Conservation (phyloP, 768 basidiomycete genomes). For the Inosperma sp. region DNA sequence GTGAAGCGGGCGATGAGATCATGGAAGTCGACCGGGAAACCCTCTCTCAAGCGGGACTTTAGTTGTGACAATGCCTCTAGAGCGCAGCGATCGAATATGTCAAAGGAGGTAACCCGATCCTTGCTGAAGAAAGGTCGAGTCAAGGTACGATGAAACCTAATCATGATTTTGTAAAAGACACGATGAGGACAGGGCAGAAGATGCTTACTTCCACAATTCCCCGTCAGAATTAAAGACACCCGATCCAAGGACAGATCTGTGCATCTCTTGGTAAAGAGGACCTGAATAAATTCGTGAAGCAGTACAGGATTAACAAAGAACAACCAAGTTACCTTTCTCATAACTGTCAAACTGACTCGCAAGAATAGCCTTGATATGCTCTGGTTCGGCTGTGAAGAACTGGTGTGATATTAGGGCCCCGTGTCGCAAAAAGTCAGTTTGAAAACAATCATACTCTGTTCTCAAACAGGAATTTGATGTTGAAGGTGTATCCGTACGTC, state of each 20-base stretch:
- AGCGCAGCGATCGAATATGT: constrained; percentile 55
- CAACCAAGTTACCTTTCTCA: constrained; percentile 49
- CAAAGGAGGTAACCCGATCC: constrained; percentile 56
- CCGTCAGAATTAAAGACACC: constrained; percentile 72
- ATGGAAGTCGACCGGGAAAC: constrained; percentile 57
- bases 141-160: constrained; percentile 58
- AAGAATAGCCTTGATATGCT: constrained; percentile 54
- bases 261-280: neutral
- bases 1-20: constrained; percentile 46
- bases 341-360: constrained; percentile 57
- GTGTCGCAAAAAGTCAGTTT: too few relatives aligned
- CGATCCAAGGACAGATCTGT: constrained; percentile 44
- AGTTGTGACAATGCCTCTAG: constrained; percentile 40
- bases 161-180: neutral
- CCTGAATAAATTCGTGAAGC: neutral
- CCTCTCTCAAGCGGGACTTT: constrained; percentile 44
- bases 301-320: neutral
- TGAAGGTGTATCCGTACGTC: too few relatives aligned
- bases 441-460: too few relatives aligned
- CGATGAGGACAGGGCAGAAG: neutral
- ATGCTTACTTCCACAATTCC: constrained; percentile 37
- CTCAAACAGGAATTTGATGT: too few relatives aligned
- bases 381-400: constrained; percentile 49
- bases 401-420: too few relatives aligned
- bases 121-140: constrained; percentile 61